Evolutionary conservation across 768 basidiomycete genomes (phyloP).

Genomic region (Daedalea quercina): DNA sequence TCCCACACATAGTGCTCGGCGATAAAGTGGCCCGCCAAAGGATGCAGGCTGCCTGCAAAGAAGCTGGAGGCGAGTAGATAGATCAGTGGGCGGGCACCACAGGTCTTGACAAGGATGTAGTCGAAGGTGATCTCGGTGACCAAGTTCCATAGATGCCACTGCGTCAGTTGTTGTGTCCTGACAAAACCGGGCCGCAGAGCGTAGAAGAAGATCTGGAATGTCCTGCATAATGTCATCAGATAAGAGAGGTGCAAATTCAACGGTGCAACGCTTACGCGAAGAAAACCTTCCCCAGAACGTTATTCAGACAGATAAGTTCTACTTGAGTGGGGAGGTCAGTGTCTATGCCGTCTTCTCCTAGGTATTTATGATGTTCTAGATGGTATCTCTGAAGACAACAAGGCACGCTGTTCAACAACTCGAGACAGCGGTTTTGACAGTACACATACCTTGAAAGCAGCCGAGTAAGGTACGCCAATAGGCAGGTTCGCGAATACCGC

Average conservation of each 20-base stretch:
- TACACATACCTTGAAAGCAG: constrained; percentile 86
- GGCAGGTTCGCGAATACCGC: constrained; percentile 91
- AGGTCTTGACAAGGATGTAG: constrained; percentile 48
- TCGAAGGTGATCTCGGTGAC: constrained; percentile 65
- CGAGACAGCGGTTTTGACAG: too few species aligned
- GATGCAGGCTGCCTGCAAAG: constrained; percentile 95
- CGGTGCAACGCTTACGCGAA: constrained; percentile 65
- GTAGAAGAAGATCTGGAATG: constrained; percentile 98
- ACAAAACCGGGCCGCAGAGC: constrained; percentile 94
- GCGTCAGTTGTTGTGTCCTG: constrained; percentile 70
- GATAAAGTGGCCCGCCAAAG: constrained; percentile 96
- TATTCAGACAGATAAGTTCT: constrained; percentile 84
- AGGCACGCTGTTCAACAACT: too few species aligned
- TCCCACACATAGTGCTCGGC: constrained; percentile 97
- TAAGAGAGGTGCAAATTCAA: background rate
- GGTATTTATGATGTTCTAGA: constrained; percentile 92
- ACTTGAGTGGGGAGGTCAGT: constrained; percentile 87
- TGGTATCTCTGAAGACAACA: constrained; percentile 63
- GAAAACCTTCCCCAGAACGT: constrained; percentile 96
- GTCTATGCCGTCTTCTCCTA: constrained; percentile 95
- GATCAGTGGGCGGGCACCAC: constrained; percentile 47
- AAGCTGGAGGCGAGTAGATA: constrained; percentile 89
- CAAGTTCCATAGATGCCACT: constrained; percentile 84
- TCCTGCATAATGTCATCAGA: constrained; percentile 39
- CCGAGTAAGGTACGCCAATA: constrained; percentile 91